Conservation (phyloP, 345 rosid species). For the Geranium rotundifolium region DNA sequence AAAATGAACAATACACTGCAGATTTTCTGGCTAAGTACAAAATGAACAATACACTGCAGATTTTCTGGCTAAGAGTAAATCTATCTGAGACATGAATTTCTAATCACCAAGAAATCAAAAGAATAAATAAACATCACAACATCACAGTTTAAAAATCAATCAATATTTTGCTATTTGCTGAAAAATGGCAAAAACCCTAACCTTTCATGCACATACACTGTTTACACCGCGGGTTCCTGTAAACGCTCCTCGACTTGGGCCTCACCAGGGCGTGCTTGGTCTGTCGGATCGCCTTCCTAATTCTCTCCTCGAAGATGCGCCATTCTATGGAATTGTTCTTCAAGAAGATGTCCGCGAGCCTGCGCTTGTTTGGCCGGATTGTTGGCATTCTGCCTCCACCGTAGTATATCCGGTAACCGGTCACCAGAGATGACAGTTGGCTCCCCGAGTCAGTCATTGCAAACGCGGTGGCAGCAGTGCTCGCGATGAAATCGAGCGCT, state of each 20-base stretch:
- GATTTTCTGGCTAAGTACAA: too few relatives aligned
- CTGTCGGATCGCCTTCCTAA: slow-evolving; percentile 86
- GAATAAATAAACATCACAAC: too few relatives aligned
- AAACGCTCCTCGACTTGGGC: slow-evolving; percentile 73
- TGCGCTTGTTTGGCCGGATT: slow-evolving; percentile 75
- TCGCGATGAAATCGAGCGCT: slow-evolving; percentile 82
- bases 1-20: too few relatives aligned
- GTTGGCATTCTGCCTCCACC: slow-evolving; percentile 96
- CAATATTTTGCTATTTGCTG: too few relatives aligned
- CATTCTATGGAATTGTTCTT: slow-evolving; percentile 75
- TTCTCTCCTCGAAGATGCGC: slow-evolving; percentile 80
- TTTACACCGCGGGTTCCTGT: slow-evolving; percentile 74
- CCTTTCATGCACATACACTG: slow-evolving; percentile 66
- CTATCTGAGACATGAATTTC: too few relatives aligned
- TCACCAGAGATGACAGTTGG: slow-evolving; percentile 74
- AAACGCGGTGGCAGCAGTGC: slow-evolving; percentile 76
- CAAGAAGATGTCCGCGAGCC: slow-evolving; percentile 55
- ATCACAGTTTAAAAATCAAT: too few relatives aligned
- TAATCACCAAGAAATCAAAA: too few relatives aligned
- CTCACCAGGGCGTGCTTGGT: slow-evolving; percentile 69
- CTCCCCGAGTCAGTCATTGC: slow-evolving; percentile 99
- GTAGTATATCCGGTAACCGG: slow-evolving; percentile 71
- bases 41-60: too few relatives aligned
- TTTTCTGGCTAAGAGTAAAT: too few relatives aligned
- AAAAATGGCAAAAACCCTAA: too few relatives aligned